Evolutionary conservation across 2,329 filamentous ascomycete species (phyloP), one percentile per base, ranked within the genome.

Genomic region (Pseudopyricularia javanii): DNA sequence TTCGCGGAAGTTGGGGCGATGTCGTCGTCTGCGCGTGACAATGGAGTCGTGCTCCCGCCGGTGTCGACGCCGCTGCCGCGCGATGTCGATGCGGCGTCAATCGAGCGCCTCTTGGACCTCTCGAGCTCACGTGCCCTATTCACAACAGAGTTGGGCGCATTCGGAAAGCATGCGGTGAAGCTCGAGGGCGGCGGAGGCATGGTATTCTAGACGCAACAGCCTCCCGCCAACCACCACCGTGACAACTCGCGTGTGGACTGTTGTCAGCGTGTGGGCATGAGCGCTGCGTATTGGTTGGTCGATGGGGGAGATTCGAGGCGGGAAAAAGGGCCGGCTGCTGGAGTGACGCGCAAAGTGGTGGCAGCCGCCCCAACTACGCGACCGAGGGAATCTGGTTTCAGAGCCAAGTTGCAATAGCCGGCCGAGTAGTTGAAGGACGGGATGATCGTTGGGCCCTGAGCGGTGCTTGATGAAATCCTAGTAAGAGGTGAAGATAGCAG

Each of bases 161-260:
- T 82, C 61, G 86, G 86, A 70, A 90, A 91, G 78, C 89, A 93
- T 72, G 90, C 83, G 72, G 85, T 86, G 77, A 90, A 91, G 73
- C 84, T 83, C 74, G 85, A 84, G 69, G 75, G 74, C 57, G 79
- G 77, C 67, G 84, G 80, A 82, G 88, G 88, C 85, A 87, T 88
- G 73, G 62, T 69, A 66, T 49, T 40, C 47, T 35, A 68, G 70
- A 72, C 70, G 74, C 71, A 71, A 70, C 66, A 70, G 66, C 70
- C 68, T 65, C 72, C 72, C 71, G 71, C 69, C 70, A 71, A 70
- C 72, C 64, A 74, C 74, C 78, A 78, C 80, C 74, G 73, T 80
- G 40, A 45, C 40, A 26, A 72, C 71, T 70, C 66, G 67, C 65
- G 64, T 60, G 58, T 62, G 57, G 53, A 59, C 61, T 60, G 55